These are phyloP conservation scores for Pouteria campechiana DNA, from an alignment of 179 eudicot genomes.

Conservation along the genomic window DNA sequence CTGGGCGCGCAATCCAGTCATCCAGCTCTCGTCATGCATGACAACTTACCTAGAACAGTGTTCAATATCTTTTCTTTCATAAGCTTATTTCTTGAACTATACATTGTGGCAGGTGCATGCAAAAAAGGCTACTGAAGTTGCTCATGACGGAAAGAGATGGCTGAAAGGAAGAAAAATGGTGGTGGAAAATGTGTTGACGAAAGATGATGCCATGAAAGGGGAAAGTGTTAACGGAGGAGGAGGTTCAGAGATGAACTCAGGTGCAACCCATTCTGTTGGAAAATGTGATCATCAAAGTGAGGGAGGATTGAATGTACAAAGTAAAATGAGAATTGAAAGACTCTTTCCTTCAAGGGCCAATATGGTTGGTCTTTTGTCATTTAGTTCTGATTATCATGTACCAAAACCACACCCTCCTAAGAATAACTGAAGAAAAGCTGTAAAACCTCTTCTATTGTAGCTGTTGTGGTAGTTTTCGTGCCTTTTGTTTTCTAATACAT, in stretches of 20 bases:
- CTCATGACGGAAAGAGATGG: neutral
- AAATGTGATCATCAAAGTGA: slow-evolving; percentile 10
- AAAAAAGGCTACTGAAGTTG: neutral
- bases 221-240: slow-evolving; percentile 1
- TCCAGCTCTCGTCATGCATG: no score
- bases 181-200: slow-evolving; percentile 10
- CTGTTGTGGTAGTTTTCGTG: no score
- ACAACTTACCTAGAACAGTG: no score
- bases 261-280: slow-evolving; percentile 29
- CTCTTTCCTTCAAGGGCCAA: slow-evolving; percentile 14
- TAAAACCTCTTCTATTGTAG: no score
- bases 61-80: no score
- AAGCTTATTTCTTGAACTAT: no score
- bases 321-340: slow-evolving; percentile 8
- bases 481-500: no score
- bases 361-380: slow-evolving; percentile 19
- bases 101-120: no score
- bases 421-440: slow-evolving; percentile 29
- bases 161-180: slow-evolving; percentile 17
- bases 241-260: slow-evolving; percentile 19
- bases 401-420: slow-evolving; percentile 47
- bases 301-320: slow-evolving; percentile 8
- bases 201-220: neutral
- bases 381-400: slow-evolving; percentile 41
- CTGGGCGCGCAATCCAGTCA: no score